Percentiles rank a stretch among this genome's conserved stretches.
phyloP scores from a whole-genome alignment of 2,329 filamentous ascomycete species.

The Exophiala sp. region DNA sequence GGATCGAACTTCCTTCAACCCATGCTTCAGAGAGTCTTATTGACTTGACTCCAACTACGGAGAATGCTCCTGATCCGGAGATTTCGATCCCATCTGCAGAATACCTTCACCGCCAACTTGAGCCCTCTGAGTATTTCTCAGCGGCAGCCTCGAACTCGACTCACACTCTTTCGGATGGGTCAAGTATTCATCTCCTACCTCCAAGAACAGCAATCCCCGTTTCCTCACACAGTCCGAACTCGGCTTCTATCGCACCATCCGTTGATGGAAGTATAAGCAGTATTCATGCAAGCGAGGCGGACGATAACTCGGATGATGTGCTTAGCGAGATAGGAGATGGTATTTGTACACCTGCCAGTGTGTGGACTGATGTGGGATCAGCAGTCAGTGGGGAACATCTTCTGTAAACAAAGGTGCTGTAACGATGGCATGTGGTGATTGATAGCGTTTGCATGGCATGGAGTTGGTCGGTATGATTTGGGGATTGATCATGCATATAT shows the following conservation, averaged over 20 bases:
- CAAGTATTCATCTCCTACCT: background rate
- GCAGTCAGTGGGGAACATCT: slow-evolving; percentile 30
- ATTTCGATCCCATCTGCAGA: slow-evolving; percentile 23
- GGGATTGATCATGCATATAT: background rate
- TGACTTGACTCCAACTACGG: slow-evolving; percentile 47
- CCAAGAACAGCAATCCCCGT: background rate
- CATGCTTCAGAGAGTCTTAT: slow-evolving; percentile 42
- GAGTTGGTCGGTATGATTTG: background rate
- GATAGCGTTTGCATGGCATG: no score
- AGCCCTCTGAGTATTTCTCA: slow-evolving; percentile 30
- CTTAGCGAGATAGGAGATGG: slow-evolving; percentile 31
- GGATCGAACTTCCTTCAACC: slow-evolving; percentile 31
- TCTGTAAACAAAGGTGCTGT: slow-evolving; percentile 5
- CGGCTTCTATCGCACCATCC: slow-evolving; percentile 21
- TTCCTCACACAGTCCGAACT: background rate
- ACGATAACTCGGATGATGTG: slow-evolving; percentile 30
- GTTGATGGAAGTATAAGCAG: slow-evolving; percentile 21
- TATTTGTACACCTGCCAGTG: slow-evolving; percentile 32
- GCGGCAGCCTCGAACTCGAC: slow-evolving; percentile 22
- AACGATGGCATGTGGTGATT: no score
- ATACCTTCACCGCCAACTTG: slow-evolving; percentile 20
- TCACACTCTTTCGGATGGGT: slow-evolving; percentile 35
- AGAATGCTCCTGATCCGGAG: slow-evolving; percentile 33
- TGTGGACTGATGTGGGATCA: slow-evolving; percentile 34
- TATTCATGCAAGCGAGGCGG: slow-evolving; percentile 26